Percentiles rank a stretch among this genome's conserved stretches.
phyloP scores from a whole-genome alignment of 2,329 filamentous ascomycete genomes.

The Colletotrichum lupini region DNA sequence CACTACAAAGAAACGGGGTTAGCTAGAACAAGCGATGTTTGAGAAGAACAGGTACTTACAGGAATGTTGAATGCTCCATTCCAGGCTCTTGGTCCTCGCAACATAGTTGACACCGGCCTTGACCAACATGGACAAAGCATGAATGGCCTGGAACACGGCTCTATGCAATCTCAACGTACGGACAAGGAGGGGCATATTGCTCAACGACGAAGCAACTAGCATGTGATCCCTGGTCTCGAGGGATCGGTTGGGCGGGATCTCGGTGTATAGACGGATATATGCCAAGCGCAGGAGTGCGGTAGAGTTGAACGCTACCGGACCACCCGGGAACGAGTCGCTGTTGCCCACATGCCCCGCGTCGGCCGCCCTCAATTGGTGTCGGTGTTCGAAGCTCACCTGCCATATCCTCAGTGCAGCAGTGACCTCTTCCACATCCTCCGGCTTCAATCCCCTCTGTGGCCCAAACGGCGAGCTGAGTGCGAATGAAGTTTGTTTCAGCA shows the following conservation, averaged over 20 bases:
- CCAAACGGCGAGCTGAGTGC: constrained; percentile 60
- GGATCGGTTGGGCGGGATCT: constrained; percentile 70
- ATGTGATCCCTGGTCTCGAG: constrained; percentile 74
- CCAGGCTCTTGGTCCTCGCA: constrained; percentile 68
- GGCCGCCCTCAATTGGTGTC: constrained; percentile 61
- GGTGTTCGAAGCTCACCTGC: constrained; percentile 69
- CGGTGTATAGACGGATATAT: constrained; percentile 74
- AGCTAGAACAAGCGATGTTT: constrained; percentile 25
- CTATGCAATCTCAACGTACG: constrained; percentile 70
- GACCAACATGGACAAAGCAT: constrained; percentile 75
- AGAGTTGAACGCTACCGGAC: constrained; percentile 74
- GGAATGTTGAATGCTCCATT: constrained; percentile 73
- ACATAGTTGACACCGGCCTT: constrained; percentile 73
- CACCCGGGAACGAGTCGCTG: constrained; percentile 64
- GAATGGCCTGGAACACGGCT: constrained; percentile 75
- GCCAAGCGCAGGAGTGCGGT: constrained; percentile 70
- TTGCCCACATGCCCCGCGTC: constrained; percentile 58
- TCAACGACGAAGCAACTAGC: constrained; percentile 70
- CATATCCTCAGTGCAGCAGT: constrained; percentile 66
- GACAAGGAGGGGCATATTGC: constrained; percentile 66
- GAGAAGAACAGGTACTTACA: constrained; percentile 52
- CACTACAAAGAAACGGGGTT: constrained; percentile 49
- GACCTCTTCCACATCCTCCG: constrained; percentile 67
- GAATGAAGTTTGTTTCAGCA: constrained; percentile 72
- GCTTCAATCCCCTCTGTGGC: constrained; percentile 60